Percentiles rank a stretch among this genome's conserved stretches.
These are phyloP conservation scores for Teratosphaeria zuluensis DNA, from an alignment of 2,329 filamentous ascomycete species.

Conservation along the genomic window DNA sequence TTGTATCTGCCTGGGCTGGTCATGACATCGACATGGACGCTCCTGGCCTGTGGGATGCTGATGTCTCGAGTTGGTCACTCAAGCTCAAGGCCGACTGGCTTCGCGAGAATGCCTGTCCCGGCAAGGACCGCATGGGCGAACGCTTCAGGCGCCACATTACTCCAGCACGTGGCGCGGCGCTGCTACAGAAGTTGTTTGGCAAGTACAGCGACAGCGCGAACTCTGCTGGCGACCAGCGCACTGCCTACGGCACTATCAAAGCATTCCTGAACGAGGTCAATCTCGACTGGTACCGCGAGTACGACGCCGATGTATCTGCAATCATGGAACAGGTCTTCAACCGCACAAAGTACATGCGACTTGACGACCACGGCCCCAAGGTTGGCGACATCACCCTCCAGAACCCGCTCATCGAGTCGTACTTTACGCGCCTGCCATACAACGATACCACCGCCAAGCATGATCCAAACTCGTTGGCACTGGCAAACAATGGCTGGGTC, in stretches of 20 bases:
- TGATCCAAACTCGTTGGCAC: conserved; percentile 62
- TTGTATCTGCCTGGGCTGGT: conserved; percentile 61
- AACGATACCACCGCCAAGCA: conserved; percentile 73
- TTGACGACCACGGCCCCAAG: conserved; percentile 88
- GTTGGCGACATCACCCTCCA: conserved; percentile 65
- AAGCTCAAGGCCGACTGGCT: conserved; percentile 56
- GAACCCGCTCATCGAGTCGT: conserved; percentile 81
- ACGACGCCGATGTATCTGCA: conserved; percentile 70
- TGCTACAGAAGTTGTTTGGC: conserved; percentile 60
- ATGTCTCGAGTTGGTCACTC: conserved; percentile 46
- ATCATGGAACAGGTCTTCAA: conserved; percentile 90
- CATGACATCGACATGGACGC: conserved; percentile 49
- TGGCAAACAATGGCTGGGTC: conserved; percentile 97
- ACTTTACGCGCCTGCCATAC: conserved; percentile 80
- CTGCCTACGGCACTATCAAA: conserved; percentile 41
- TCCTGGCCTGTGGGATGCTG: conserved; percentile 39
- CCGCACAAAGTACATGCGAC: conserved; percentile 83
- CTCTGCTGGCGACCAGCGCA: conserved; percentile 43
- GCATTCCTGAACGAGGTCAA: conserved; percentile 76
- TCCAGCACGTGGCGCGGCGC: conserved; percentile 57
- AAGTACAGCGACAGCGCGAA: conserved; percentile 48
- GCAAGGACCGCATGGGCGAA: conserved; percentile 66
- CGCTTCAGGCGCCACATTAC: conserved; percentile 65
- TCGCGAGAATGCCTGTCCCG: conserved; percentile 57
- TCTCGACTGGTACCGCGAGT: conserved; percentile 81